Conservation (phyloP, 345 rosid species). For the Gossypium bickii region DNA sequence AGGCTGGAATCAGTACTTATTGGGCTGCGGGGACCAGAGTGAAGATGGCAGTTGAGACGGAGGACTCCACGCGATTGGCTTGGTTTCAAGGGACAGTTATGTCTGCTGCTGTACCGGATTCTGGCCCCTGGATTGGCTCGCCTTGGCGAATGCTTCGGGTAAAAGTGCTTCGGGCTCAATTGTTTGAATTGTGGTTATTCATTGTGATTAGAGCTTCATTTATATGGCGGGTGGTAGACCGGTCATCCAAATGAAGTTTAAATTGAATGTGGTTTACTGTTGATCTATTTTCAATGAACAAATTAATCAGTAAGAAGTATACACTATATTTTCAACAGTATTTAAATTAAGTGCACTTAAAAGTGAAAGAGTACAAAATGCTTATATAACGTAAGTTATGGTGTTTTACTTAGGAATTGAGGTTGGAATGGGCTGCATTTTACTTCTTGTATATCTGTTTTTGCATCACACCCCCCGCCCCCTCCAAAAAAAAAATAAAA, state of each 20-base stretch:
- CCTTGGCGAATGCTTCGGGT: slow-evolving; percentile 93
- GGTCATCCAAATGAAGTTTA: not conserved
- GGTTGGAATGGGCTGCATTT: not conserved
- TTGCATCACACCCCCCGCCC: no score
- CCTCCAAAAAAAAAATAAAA: no score
- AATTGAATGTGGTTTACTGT: not conserved
- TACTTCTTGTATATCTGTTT: not conserved
- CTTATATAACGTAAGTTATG: not conserved
- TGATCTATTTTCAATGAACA: not conserved
- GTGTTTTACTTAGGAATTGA: not conserved
- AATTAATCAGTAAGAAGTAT: not conserved
- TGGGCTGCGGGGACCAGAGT: slow-evolving; percentile 74
- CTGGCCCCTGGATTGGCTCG: slow-evolving; percentile 65
- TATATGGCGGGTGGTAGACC: no score
- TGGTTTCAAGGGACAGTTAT: slow-evolving; percentile 72
- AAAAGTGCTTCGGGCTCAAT: not conserved
- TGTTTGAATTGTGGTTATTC: not conserved
- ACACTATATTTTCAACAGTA: not conserved
- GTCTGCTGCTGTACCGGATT: slow-evolving; percentile 34
- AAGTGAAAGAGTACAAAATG: not conserved
- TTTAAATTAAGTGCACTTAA: not conserved
- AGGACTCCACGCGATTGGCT: slow-evolving; percentile 63
- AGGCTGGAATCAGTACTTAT: slow-evolving; percentile 36
- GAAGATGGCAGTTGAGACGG: slow-evolving; percentile 76
- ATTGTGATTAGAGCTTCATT: not conserved